Percentiles rank a stretch among this genome's conserved stretches.
These are phyloP conservation scores for Tremella mesenterica DNA, from an alignment of 768 basidiomycete species.

Conservation along the genomic window DNA sequence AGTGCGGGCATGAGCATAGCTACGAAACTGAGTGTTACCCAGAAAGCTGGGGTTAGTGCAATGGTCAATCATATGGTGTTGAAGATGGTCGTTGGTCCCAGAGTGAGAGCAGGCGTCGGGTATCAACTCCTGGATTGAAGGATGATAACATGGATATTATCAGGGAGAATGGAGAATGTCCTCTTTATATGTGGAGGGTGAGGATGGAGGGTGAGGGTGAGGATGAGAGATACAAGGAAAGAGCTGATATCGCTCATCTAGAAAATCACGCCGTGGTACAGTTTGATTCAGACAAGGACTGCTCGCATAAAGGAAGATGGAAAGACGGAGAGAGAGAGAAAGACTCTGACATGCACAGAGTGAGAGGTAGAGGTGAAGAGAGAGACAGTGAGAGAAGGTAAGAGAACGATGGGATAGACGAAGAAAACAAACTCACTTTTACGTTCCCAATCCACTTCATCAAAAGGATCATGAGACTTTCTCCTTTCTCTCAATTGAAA, in stretches of 20 bases:
- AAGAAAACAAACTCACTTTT: slow-evolving; percentile 29
- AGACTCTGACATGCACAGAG: neutral
- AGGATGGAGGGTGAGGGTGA: too few relatives aligned
- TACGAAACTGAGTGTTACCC: slow-evolving; percentile 42
- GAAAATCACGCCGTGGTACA: too few relatives aligned
- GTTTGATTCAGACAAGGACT: too few relatives aligned
- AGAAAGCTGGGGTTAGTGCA: slow-evolving; percentile 32
- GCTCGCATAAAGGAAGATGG: too few relatives aligned
- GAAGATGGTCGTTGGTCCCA: neutral
- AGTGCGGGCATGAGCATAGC: slow-evolving; percentile 45
- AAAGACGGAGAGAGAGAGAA: too few relatives aligned
- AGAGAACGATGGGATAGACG: neutral
- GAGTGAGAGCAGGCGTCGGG: too few relatives aligned
- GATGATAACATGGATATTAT: too few relatives aligned
- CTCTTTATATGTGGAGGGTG: too few relatives aligned
- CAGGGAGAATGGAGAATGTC: too few relatives aligned
- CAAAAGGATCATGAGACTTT: slow-evolving; percentile 18
- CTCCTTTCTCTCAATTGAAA: slow-evolving; percentile 33
- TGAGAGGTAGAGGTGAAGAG: neutral
- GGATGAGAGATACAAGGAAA: too few relatives aligned
- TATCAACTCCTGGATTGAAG: too few relatives aligned
- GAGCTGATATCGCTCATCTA: too few relatives aligned
- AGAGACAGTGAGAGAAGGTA: neutral
- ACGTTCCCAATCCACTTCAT: slow-evolving; percentile 40
- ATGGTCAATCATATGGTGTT: neutral